A percentile compares a stretch with the other conserved stretches of the same genome.
Conservation (phyloP, 2,329 filamentous ascomycete genomes). For the Monascus ruber region DNA sequence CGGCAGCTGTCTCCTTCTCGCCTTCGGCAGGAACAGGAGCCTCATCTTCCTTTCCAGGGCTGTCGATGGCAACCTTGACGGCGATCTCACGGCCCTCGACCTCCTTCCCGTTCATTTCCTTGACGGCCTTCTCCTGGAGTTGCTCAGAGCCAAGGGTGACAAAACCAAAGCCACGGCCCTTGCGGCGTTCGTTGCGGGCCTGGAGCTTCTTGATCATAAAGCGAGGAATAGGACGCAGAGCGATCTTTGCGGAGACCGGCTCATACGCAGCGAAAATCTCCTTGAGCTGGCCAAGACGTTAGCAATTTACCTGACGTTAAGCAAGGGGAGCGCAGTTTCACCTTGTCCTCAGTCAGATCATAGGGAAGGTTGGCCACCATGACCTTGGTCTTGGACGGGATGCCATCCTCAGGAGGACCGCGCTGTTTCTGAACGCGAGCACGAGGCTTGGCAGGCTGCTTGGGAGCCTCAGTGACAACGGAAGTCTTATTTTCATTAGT, state of each 20-base stretch:
- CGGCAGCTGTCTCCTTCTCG: conserved; percentile 14
- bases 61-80: conserved; percentile 99
- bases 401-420: conserved; percentile 90
- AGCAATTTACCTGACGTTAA: conserved; percentile 12
- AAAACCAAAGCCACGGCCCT: conserved; percentile 98
- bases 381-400: conserved; percentile 98
- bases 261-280: conserved; percentile 91
- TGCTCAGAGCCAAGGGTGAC: conserved; percentile 93
- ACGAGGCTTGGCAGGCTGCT: conserved; percentile 27
- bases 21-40: conserved; percentile 15
- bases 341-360: conserved; percentile 94
- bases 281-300: conserved; percentile 59
- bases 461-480: conserved; percentile 37
- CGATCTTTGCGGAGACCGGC: conserved; percentile 93
- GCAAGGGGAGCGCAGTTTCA: conserved; percentile 31
- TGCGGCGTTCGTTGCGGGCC: conserved; percentile 93
- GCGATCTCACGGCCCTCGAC: conserved; percentile 98
- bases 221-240: conserved; percentile 91
- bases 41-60: conserved; percentile 85
- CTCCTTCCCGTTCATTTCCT: conserved; percentile 99
- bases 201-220: conserved; percentile 99
- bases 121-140: conserved; percentile 90
- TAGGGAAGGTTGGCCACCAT: conserved; percentile 99
- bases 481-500: conserved; percentile 29
- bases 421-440: conserved; percentile 62